Conservation (phyloP, 345 rosid species). For the Brassica cretica region DNA sequence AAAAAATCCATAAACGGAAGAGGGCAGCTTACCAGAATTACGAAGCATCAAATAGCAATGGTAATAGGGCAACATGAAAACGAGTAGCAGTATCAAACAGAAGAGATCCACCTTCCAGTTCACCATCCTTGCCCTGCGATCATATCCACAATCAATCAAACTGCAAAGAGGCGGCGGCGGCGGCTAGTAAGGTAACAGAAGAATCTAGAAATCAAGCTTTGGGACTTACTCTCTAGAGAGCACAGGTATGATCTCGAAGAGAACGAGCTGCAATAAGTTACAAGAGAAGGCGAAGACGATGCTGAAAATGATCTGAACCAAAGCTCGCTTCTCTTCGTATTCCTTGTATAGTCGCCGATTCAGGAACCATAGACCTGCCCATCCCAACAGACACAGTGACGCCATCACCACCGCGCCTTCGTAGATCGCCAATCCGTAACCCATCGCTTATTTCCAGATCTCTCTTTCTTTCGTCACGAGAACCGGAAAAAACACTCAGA, state of each 20-base stretch:
- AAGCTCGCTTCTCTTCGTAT: constrained; percentile 88
- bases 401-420: constrained; percentile 66
- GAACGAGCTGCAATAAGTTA: constrained; percentile 91
- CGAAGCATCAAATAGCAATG: constrained; percentile 98
- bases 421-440: constrained; percentile 68
- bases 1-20: neutral
- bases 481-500: constrained; percentile 1
- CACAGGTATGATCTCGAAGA: constrained; percentile 90
- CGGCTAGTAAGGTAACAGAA: neutral
- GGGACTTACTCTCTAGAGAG: constrained; percentile 73
- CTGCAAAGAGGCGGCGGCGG: neutral
- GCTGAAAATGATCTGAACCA: constrained; percentile 94
- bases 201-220: neutral
- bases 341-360: constrained; percentile 86
- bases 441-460: constrained; percentile 48
- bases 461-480: neutral
- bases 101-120: constrained; percentile 97
- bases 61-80: constrained; percentile 93
- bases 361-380: constrained; percentile 92
- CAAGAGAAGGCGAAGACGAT: constrained; percentile 94
- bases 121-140: constrained; percentile 76
- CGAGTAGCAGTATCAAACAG: constrained; percentile 81
- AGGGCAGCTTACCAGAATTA: constrained; percentile 60
- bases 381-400: constrained; percentile 68
- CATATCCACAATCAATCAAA: neutral